A percentile compares a stretch with the other conserved stretches of the same genome.
Evolutionary conservation across 2,329 filamentous ascomycete genomes (phyloP).

Genomic region (Cladosporium sp.): DNA sequence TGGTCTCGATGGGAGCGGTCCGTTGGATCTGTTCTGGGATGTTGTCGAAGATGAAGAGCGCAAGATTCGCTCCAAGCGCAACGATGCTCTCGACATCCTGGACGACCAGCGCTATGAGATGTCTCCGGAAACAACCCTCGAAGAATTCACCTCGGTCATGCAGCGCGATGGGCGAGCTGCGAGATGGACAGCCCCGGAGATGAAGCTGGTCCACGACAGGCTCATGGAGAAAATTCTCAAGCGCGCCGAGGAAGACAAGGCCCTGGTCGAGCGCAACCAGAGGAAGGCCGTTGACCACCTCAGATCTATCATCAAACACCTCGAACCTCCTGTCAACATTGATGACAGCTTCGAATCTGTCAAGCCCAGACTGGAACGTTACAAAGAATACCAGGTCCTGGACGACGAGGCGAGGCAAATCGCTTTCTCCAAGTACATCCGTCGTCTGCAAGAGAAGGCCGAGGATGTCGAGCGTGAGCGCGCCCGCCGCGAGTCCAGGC

Average conservation of each 20-base stretch:
- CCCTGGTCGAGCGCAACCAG: constrained; percentile 76
- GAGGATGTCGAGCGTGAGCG: constrained; percentile 67
- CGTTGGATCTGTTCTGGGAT: constrained; percentile 95
- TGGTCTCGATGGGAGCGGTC: constrained; percentile 59
- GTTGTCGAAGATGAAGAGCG: constrained; percentile 90
- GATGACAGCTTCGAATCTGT: constrained; percentile 88
- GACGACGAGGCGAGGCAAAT: constrained; percentile 77
- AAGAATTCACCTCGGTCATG: constrained; percentile 81
- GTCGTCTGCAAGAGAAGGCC: constrained; percentile 85
- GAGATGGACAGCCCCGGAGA: constrained; percentile 75
- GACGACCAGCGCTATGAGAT: constrained; percentile 88
- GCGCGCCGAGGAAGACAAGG: constrained; percentile 76
- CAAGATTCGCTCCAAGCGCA: constrained; percentile 29
- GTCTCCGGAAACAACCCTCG: constrained; percentile 77
- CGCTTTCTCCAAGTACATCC: constrained; percentile 89
- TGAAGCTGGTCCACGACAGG: constrained; percentile 79
- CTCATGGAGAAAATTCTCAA: constrained; percentile 82
- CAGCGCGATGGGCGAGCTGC: constrained; percentile 82
- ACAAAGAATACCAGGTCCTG: constrained; percentile 79
- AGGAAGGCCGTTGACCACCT: constrained; percentile 80
- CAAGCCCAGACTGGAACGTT: constrained; percentile 71
- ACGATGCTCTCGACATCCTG: constrained; percentile 30
- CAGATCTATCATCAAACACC: constrained; percentile 79
- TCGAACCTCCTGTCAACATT: constrained; percentile 75
- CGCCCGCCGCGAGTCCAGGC: constrained; percentile 36